Base-by-base conservation (phyloP, 2,329 filamentous ascomycete species). In the Aspergillus nomiae region DNA sequence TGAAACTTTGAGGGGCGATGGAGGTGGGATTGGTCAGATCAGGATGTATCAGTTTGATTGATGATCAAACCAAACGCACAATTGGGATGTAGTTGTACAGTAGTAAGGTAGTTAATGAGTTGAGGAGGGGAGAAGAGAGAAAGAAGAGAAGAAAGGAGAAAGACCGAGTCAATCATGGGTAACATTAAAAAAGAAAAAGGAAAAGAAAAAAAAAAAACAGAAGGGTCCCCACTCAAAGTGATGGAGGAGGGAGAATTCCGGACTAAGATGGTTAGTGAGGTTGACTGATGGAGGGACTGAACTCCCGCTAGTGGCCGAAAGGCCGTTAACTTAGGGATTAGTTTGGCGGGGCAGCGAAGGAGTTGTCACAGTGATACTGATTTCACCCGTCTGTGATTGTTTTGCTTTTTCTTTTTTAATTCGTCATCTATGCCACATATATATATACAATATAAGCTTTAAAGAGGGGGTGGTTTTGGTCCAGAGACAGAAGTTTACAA, bases 281-380 rank as follows among this genome's bases (percentile, higher is more conserved):
- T 58, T n/a, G 56, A 48, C 53, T 50, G 41, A 48, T 51, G 48
- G 48, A 51, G 26, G 48, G 48, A 51, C 48, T 51, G 34, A 55
- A 38, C 51, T 55, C 51, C 38, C 51, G 24, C 53, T 55, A 48
- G 59, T 48, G 54, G 34, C 51, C 51, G 51, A 55, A 38, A 28
- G 32, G 51, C 51, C 51, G 32, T 55, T 55, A 55, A 38, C 51
- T 55, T 55, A 38, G 30, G 19, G 36, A 30, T 59, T 64, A 64
- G 62, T 54, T 43, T 48, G 55, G 63, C 56, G 58, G 57, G 57
- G 60, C 56, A 62, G 26, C 24, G 41, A 53, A 38, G 57, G 16
- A 56, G 61, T 63, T 63, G 63, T 63, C 63, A 63, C 58, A 65
- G 63, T 65, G 61, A 65, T 63, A 48, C 48, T 32, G 7, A 51